phyloP scores from a whole-genome alignment of 805 yeast species.

The Spencermartinsiella europaea region DNA sequence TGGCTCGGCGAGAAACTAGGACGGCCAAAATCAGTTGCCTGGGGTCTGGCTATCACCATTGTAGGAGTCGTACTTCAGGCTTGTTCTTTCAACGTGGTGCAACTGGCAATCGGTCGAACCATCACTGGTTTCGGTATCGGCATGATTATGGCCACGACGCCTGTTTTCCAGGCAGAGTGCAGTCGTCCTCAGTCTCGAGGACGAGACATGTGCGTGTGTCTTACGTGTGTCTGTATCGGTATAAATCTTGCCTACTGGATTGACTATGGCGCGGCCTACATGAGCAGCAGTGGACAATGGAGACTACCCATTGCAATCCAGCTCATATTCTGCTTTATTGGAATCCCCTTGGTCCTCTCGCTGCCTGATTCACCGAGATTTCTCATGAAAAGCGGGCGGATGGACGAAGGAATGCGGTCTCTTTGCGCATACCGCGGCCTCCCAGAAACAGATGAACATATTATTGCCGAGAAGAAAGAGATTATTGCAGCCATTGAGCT shows the following conservation, averaged over 20 bases:
- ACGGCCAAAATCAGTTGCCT: conserved; percentile 54
- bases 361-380: conserved; percentile 4
- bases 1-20: conserved; percentile 56
- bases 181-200: not conserved
- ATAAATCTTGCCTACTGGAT: conserved; percentile 41
- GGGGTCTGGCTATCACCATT: conserved; percentile 50
- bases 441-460: conserved; percentile 10
- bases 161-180: conserved; percentile 6
- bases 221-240: too few relatives aligned
- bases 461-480: conserved; percentile 14
- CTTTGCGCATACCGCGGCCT: conserved; percentile 1
- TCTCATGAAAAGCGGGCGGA: conserved; percentile 2
- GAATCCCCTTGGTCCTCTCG: not conserved
- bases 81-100: conserved; percentile 40
- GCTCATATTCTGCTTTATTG: conserved; percentile 5
- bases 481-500: conserved; percentile 16
- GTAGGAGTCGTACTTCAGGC: conserved; percentile 57
- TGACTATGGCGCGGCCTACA: conserved; percentile 17
- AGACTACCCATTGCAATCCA: conserved; percentile 19
- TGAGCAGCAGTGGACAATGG: conserved; percentile 14
- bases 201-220: not conserved
- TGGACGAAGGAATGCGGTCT: not conserved
- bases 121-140: conserved; percentile 12
- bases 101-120: conserved; percentile 4
- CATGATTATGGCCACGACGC: conserved; percentile 8